phyloP scores from a whole-genome alignment of 2,329 filamentous ascomycete species.

The Alternaria sp. region DNA sequence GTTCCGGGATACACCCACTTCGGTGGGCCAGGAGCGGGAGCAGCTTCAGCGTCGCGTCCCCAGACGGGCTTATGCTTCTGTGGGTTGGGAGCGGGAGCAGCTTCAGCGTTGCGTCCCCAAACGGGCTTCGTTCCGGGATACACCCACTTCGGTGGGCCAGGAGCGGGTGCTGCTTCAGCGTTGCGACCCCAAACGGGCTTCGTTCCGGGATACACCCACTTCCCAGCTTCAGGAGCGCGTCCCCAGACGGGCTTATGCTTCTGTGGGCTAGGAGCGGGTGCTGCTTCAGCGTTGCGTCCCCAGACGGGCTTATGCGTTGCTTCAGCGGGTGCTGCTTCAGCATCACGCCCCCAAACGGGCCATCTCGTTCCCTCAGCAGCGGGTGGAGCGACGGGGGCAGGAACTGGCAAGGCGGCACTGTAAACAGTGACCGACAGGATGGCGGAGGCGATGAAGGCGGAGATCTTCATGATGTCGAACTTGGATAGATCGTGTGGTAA shows the following conservation, averaged over 20 bases:
- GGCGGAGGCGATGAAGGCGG: conserved; percentile 49
- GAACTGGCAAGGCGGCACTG: conserved; percentile 49
- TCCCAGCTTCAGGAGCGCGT: no score
- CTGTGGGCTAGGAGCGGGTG: conserved; percentile 13
- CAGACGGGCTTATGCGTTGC: neutral
- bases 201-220: neutral
- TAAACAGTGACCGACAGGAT: conserved; percentile 51
- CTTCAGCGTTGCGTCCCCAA: conserved; percentile 7
- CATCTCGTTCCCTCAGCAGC: conserved; percentile 1
- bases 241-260: conserved; percentile 12
- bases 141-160: neutral
- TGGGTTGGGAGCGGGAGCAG: conserved; percentile 14
- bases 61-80: conserved; percentile 13
- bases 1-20: neutral
- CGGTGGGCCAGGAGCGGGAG: no score
- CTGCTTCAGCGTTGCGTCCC: conserved; percentile 10
- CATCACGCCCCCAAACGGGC: conserved; percentile 10
- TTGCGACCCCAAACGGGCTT: no score
- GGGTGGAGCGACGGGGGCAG: conserved; percentile 10
- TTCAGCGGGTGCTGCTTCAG: conserved; percentile 15
- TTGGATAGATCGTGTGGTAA: conserved; percentile 21
- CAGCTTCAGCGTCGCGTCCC: no score
- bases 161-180: neutral
- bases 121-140: neutral
- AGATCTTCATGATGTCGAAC: conserved; percentile 56